Conservation (phyloP, 345 rosid genomes). For the Hibiscus trionum region DNA sequence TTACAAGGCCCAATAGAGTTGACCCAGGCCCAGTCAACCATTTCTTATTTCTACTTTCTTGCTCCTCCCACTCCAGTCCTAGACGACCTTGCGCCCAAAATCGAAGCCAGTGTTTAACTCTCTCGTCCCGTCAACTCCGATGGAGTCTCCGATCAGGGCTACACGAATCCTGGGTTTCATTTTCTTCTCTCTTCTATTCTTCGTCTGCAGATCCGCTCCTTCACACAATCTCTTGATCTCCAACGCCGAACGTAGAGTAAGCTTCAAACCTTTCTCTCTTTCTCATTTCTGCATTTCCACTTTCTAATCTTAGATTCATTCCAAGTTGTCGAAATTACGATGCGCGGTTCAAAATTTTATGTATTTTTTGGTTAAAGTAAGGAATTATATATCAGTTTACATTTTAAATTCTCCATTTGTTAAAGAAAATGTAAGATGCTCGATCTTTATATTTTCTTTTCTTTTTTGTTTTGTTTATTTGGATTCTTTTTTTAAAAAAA, state of each 20-base stretch:
- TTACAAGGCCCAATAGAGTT: background rate
- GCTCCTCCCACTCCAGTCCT: background rate
- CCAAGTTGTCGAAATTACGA: background rate
- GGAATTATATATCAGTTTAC: background rate
- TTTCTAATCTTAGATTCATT: background rate
- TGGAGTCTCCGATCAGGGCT: slow-evolving; percentile 36
- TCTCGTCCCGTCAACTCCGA: slow-evolving; percentile 17
- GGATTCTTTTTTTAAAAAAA: background rate
- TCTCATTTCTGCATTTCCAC: background rate
- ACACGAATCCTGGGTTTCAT: slow-evolving; percentile 25
- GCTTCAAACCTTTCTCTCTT: slow-evolving; percentile 8
- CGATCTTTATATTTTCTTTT: background rate
- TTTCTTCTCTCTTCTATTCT: slow-evolving; percentile 26
- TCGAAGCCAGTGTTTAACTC: background rate
- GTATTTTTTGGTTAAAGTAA: background rate
- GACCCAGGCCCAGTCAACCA: slow-evolving; percentile 4
- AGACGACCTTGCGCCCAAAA: background rate
- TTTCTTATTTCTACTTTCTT: background rate
- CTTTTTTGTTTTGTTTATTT: background rate
- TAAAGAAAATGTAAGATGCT: background rate
- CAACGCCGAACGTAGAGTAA: slow-evolving; percentile 86
- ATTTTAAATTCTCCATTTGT: background rate
- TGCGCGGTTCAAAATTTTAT: background rate
- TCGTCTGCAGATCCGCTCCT: slow-evolving; percentile 30
- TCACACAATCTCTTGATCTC: slow-evolving; percentile 52